A percentile compares a stretch with the other conserved stretches of the same genome.
phyloP scores from a whole-genome alignment of 2,329 filamentous ascomycete species.

The Colletotrichum agaves region DNA sequence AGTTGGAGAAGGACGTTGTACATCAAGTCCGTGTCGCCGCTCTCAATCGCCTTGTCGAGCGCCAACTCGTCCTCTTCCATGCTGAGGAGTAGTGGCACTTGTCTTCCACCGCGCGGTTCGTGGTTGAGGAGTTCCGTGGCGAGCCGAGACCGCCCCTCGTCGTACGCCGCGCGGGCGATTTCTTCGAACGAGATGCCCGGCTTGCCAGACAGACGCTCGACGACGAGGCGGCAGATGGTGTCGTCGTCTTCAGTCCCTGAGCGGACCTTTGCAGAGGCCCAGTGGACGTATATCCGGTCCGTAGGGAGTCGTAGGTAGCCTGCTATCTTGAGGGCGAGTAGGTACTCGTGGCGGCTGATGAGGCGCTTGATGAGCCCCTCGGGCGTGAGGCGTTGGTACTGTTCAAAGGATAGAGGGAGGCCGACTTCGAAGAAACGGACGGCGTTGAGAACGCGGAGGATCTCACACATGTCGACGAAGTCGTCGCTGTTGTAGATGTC shows the following conservation, averaged over 20 bases:
- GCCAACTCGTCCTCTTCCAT: constrained; percentile 98
- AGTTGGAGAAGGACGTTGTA: constrained; percentile 88
- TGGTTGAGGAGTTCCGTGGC: constrained; percentile 93
- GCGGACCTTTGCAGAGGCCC: constrained; percentile 95
- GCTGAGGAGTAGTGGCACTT: constrained; percentile 89
- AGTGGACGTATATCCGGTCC: constrained; percentile 93
- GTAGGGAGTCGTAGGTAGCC: constrained; percentile 87
- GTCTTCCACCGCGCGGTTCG: constrained; percentile 93
- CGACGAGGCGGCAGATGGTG: constrained; percentile 84
- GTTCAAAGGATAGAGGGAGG: constrained; percentile 89
- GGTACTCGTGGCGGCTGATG: constrained; percentile 89
- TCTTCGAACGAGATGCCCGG: constrained; percentile 95
- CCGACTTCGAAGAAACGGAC: constrained; percentile 92
- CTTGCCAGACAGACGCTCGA: constrained; percentile 87
- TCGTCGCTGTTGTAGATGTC: constrained; percentile 98
- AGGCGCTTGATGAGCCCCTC: constrained; percentile 88
- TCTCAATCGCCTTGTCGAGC: constrained; percentile 95
- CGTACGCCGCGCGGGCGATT: constrained; percentile 91
- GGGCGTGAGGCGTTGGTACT: constrained; percentile 90
- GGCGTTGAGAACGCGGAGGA: constrained; percentile 89
- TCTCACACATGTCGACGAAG: constrained; percentile 98
- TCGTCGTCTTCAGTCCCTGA: constrained; percentile 88
- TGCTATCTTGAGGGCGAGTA: constrained; percentile 88
- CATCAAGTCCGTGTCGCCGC: constrained; percentile 93
- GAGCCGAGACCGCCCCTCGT: constrained; percentile 89